Conservation (phyloP, 1,139 yeast species). For the Candida tropicalis region DNA sequence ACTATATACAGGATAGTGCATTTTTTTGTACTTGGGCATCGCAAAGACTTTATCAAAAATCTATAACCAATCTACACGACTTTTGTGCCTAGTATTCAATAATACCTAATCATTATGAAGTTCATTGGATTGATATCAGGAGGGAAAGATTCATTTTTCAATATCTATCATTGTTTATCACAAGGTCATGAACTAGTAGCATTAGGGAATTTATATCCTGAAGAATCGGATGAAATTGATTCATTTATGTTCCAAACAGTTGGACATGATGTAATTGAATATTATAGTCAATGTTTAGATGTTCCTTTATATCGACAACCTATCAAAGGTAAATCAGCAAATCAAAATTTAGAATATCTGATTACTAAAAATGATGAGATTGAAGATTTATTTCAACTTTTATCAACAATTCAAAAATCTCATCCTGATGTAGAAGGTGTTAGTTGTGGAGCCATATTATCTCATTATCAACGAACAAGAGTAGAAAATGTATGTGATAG, state of each 20-base stretch:
- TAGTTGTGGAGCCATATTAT: conserved; percentile 92
- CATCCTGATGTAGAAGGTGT: conserved; percentile 85
- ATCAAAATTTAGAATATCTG: conserved; percentile 69
- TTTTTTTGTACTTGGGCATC: too few relatives aligned
- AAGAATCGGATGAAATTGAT: conserved; percentile 67
- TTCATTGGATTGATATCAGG: conserved; percentile 92
- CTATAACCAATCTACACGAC: conserved; percentile 5
- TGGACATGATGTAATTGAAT: conserved; percentile 79
- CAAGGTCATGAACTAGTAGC: conserved; percentile 87
- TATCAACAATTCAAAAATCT: conserved; percentile 43
- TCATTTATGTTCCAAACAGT: conserved; percentile 98
- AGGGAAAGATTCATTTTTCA: conserved; percentile 93
- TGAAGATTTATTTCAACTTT: conserved; percentile 67
- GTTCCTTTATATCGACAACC: conserved; percentile 79
- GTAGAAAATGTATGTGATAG: conserved; percentile 89
- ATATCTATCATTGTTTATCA: conserved; percentile 77
- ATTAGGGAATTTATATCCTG: conserved; percentile 81
- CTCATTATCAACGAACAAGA: conserved; percentile 89
- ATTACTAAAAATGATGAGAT: conserved; percentile 77
- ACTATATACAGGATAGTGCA: too few relatives aligned
- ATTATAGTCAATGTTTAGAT: conserved; percentile 69
- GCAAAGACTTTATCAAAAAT: neutral
- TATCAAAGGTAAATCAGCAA: conserved; percentile 59
- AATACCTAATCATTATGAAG: conserved; percentile 56
- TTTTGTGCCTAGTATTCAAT: neutral